phyloP scores from a whole-genome alignment of 108 stramenopile species.

The Cyclotella kingstonii region DNA sequence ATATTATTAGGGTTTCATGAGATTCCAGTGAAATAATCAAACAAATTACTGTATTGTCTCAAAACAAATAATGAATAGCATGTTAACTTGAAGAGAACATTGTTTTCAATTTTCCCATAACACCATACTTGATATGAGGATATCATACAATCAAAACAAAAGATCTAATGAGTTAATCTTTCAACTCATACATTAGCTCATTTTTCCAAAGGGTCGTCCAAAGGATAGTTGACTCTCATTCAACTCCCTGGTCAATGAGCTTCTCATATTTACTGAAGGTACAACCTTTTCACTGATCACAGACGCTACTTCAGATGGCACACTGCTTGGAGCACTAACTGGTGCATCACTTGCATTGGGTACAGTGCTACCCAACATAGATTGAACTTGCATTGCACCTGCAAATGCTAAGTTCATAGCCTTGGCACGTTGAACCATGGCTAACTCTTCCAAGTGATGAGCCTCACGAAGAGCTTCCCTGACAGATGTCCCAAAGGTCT shows the following conservation, averaged over 20 bases:
- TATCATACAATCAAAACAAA: too few relatives aligned
- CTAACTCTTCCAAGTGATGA: slow-evolving; percentile 32
- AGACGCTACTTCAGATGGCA: background rate
- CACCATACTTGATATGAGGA: too few relatives aligned
- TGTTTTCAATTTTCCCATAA: too few relatives aligned
- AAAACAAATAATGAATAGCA: too few relatives aligned
- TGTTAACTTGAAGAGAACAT: too few relatives aligned
- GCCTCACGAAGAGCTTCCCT: slow-evolving; percentile 31
- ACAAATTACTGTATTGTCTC: too few relatives aligned
- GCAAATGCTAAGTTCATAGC: slow-evolving; percentile 20
- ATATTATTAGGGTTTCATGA: too few relatives aligned
- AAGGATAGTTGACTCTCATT: slow-evolving; percentile 7
- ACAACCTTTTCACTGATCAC: too few relatives aligned
- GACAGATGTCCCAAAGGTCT: slow-evolving; percentile 12
- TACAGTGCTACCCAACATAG: background rate
- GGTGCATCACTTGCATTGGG: background rate
- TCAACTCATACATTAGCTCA: too few relatives aligned
- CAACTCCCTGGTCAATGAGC: background rate
- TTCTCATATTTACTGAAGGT: too few relatives aligned
- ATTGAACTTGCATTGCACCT: slow-evolving; percentile 10
- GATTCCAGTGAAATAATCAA: too few relatives aligned
- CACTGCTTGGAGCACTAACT: background rate
- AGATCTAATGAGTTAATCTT: too few relatives aligned
- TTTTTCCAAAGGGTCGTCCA: slow-evolving; percentile 18
- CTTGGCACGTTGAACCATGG: slow-evolving; percentile 29